Evolutionary conservation across 768 basidiomycete species (phyloP).

Genomic region (Rhodotorula babjevae): DNA sequence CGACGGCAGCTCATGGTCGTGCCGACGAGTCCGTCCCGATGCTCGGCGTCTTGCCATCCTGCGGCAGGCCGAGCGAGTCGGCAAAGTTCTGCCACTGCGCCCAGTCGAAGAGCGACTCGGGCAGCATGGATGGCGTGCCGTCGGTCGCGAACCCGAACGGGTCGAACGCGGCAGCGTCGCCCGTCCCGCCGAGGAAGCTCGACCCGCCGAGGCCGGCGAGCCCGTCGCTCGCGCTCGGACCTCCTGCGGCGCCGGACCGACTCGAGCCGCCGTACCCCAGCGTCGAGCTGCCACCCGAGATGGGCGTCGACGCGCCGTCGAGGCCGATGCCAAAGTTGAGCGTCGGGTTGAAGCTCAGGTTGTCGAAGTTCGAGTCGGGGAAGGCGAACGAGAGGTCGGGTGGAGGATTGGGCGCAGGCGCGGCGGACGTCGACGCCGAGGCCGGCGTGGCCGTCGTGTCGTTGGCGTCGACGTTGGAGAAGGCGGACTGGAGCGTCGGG

Average conservation of each 20-base stretch:
- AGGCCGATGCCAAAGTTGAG: conserved; percentile 9
- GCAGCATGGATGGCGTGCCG: conserved; percentile 25
- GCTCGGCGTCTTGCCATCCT: background rate
- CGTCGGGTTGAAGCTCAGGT: conserved; percentile 29
- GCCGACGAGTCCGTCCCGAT: background rate
- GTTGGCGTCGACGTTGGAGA: too few relatives aligned
- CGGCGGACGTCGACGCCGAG: background rate
- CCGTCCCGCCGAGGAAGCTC: conserved; percentile 7
- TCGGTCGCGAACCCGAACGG: conserved; percentile 31
- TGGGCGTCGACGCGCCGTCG: background rate
- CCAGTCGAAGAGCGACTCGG: conserved; percentile 18
- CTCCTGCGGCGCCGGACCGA: background rate
- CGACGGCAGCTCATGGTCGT: background rate
- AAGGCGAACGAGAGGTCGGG: conserved; percentile 32
- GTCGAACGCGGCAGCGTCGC: conserved; percentile 16
- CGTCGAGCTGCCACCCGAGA: background rate
- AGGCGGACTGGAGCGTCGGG: background rate
- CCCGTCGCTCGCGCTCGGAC: background rate
- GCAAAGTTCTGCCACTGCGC: conserved; percentile 8
- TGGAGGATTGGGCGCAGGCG: conserved; percentile 20
- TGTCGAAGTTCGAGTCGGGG: conserved; percentile 24
- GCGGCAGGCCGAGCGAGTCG: conserved; percentile 10
- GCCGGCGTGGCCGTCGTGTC: background rate
- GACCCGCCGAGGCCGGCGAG: background rate
- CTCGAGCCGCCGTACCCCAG: too few relatives aligned